These are phyloP conservation scores for Delonix regia DNA, from an alignment of 306 rosid species.

Conservation along the genomic window DNA sequence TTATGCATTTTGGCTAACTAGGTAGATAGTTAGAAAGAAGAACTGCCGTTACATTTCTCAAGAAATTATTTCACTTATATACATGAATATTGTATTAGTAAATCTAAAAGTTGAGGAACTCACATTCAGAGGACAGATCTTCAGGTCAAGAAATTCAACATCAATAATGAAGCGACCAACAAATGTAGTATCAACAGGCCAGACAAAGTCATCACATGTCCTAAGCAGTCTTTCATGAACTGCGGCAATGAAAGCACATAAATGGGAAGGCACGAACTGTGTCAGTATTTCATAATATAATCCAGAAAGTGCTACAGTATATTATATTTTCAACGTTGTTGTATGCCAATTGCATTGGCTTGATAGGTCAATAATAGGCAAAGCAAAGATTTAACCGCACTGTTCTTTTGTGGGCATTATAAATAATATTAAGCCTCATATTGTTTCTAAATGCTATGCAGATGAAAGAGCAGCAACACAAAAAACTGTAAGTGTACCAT, in stretches of 20 bases:
- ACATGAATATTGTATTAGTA: not conserved
- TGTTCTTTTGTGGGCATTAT: not conserved
- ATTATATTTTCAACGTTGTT: conserved; percentile 7
- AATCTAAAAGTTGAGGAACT: conserved; percentile 42
- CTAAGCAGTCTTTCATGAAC: conserved; percentile 77
- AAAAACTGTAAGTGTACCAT: not conserved
- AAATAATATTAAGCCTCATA: not conserved
- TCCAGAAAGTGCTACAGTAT: conserved; percentile 19
- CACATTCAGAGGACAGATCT: conserved; percentile 65
- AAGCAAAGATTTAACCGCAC: not conserved
- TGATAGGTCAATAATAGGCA: not conserved
- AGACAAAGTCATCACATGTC: conserved; percentile 71
- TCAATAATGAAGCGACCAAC: conserved; percentile 76
- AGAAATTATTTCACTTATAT: not conserved
- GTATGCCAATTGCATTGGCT: not conserved
- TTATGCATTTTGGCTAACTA: not conserved
- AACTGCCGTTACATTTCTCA: not conserved
- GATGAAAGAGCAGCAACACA: not conserved
- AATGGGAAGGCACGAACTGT: conserved; percentile 2
- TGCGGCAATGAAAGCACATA: conserved; percentile 38
- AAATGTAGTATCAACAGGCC: conserved; percentile 71
- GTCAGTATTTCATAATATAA: conserved; percentile 17
- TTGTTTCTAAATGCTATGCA: not conserved
- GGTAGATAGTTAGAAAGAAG: conserved; percentile 10
- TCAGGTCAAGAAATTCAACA: conserved; percentile 88